These are phyloP conservation scores for Trypanosoma cruzi DNA, from an alignment of 208 protist species.

Conservation along the genomic window DNA sequence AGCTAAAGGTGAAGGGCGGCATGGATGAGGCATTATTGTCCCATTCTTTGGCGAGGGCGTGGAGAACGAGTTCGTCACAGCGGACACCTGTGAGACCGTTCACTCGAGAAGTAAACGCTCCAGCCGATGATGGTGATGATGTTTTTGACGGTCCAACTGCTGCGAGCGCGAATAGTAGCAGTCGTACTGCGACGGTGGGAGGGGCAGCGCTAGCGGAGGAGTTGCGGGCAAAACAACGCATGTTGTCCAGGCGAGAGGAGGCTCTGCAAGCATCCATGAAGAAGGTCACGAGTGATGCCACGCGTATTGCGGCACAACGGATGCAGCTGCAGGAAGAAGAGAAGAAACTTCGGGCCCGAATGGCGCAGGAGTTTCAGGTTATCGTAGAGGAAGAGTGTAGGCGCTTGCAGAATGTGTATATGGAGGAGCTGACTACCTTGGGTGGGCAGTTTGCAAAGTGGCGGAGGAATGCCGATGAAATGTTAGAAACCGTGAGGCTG, in stretches of 20 bases:
- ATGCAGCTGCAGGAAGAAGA: slow-evolving; percentile 48
- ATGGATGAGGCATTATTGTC: no score
- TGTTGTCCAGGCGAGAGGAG: slow-evolving; percentile 55
- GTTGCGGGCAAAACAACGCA: slow-evolving; percentile 29
- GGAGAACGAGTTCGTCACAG: slow-evolving; percentile 17
- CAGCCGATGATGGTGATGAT: no score
- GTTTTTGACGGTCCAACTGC: not conserved
- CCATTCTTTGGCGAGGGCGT: no score
- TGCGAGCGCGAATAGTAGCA: slow-evolving; percentile 3
- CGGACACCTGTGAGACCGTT: no score
- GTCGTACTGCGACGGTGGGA: not conserved
- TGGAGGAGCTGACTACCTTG: slow-evolving; percentile 17
- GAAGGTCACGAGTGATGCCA: slow-evolving; percentile 56
- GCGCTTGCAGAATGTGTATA: slow-evolving; percentile 26
- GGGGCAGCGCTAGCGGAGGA: not conserved
- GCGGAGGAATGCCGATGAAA: not conserved
- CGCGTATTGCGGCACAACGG: slow-evolving; percentile 45
- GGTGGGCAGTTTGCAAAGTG: slow-evolving; percentile 23
- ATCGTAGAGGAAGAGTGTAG: slow-evolving; percentile 44
- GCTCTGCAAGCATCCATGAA: slow-evolving; percentile 69
- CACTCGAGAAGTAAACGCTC: no score
- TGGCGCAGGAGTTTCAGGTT: slow-evolving; percentile 27
- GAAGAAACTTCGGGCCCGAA: not conserved
- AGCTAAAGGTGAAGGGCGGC: no score
- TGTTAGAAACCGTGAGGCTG: not conserved